These are phyloP conservation scores for Quercus agrifolia DNA, from an alignment of 306 rosid genomes.

Conservation along the genomic window DNA sequence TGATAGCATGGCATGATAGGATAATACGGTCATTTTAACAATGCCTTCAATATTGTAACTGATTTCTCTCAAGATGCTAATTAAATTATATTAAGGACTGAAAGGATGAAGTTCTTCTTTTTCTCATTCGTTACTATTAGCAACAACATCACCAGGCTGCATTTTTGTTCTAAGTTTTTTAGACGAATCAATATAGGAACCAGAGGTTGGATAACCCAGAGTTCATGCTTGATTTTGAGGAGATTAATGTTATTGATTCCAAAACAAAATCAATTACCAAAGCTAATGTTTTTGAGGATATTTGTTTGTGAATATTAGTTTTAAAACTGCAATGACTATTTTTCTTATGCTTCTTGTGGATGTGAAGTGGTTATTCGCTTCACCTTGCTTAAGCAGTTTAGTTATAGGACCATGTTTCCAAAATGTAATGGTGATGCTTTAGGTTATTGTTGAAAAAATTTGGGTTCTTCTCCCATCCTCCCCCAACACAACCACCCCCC, in stretches of 20 bases:
- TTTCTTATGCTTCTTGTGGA: constrained; percentile 8
- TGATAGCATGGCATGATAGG: not conserved
- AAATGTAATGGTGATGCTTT: not conserved
- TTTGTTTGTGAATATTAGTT: too few relatives aligned
- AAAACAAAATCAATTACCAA: too few relatives aligned
- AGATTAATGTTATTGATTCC: too few relatives aligned
- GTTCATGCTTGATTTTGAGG: too few relatives aligned
- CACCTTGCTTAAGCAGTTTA: not conserved
- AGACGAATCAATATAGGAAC: constrained; percentile 84
- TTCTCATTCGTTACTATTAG: not conserved
- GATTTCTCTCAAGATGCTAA: not conserved
- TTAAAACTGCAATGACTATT: not conserved
- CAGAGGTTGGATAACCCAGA: not conserved
- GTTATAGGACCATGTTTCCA: not conserved
- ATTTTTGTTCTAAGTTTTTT: constrained; percentile 54
- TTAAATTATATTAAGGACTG: not conserved
- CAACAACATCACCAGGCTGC: constrained; percentile 3
- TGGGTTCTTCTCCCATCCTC: not conserved
- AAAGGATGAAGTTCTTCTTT: not conserved
- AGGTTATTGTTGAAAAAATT: not conserved
- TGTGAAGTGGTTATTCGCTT: constrained; percentile 1
- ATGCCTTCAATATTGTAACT: not conserved
- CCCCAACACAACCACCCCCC: too few relatives aligned
- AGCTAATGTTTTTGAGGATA: too few relatives aligned
- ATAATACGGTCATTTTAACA: not conserved